phyloP scores from a whole-genome alignment of 176 grass and related monocot species.

The Dendrocalamus sinicus region DNA sequence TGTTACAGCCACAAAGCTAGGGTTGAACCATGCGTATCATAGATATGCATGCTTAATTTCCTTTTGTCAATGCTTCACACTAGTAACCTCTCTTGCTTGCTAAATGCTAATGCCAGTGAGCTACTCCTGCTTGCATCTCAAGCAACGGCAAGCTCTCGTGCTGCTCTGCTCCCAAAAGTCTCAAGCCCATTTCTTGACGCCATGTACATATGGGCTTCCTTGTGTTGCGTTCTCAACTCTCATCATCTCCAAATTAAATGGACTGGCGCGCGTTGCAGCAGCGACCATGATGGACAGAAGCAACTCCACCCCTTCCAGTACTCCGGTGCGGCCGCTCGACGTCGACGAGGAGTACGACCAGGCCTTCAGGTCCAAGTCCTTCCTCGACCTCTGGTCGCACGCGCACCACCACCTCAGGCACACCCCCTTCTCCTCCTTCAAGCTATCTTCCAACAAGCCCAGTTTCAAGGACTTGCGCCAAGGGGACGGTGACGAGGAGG shows the following conservation, averaged over 20 bases:
- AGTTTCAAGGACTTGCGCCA: not conserved
- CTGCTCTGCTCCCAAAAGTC: not conserved
- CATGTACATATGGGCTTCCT: not conserved
- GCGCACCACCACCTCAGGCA: conserved; percentile 57
- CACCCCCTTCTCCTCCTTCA: conserved; percentile 29
- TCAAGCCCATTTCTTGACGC: conserved; percentile 49
- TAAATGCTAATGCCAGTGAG: not conserved
- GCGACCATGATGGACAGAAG: conserved; percentile 33
- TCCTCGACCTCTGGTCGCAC: conserved; percentile 78
- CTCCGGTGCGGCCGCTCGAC: conserved; percentile 32
- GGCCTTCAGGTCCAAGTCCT: conserved; percentile 76
- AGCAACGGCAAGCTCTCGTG: conserved; percentile 28
- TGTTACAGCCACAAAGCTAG: not conserved
- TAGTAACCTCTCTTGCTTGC: not conserved
- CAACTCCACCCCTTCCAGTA: conserved; percentile 23
- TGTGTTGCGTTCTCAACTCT: not conserved
- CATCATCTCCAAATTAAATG: not conserved
- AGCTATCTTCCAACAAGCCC: conserved; percentile 27
- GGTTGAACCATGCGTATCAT: not conserved
- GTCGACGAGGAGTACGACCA: conserved; percentile 89
- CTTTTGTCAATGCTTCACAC: not conserved
- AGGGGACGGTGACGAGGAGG: not conserved
- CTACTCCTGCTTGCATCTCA: conserved; percentile 27
- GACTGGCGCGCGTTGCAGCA: not conserved
- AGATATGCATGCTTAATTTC: not conserved